Evolutionary conservation across 139 green algal genomes (phyloP).

Genomic region (Chlamydomonas sphaeroides): DNA sequence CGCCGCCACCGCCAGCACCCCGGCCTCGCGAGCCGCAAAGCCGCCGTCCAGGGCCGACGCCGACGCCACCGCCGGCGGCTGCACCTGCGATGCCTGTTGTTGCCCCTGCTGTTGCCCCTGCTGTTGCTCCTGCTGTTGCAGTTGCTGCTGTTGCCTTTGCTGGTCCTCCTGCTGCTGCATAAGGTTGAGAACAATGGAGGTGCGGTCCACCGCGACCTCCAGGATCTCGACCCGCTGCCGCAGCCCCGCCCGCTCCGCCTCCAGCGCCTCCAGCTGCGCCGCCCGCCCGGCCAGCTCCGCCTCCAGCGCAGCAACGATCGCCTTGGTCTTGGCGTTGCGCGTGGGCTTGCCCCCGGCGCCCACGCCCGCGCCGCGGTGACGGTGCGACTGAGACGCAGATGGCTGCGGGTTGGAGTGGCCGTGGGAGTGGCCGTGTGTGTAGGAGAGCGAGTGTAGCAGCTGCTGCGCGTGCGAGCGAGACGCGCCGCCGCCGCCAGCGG

Average conservation of each 20-base stretch:
- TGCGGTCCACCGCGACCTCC: constrained; percentile 23
- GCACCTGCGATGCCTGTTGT: too few relatives aligned
- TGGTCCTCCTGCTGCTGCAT: too few relatives aligned
- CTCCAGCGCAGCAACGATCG: constrained; percentile 24
- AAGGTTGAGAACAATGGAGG: background rate
- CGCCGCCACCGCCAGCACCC: too few relatives aligned
- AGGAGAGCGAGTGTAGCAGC: background rate
- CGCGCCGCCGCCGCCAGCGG: background rate
- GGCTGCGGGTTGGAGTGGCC: background rate
- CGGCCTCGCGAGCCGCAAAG: too few relatives aligned
- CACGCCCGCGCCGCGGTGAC: background rate
- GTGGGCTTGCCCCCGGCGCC: constrained; percentile 2
- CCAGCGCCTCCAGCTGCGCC: constrained; percentile 21
- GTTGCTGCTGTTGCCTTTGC: too few relatives aligned
- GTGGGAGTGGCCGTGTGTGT: background rate
- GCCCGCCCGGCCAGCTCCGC: constrained; percentile 21
- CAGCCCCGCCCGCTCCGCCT: background rate
- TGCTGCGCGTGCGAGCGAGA: background rate
- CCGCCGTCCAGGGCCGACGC: too few relatives aligned
- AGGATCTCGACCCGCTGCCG: constrained; percentile 29
- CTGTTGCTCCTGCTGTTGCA: too few relatives aligned
- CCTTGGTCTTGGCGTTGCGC: constrained; percentile 5
- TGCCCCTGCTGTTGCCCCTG: too few relatives aligned
- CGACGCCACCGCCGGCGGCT: too few relatives aligned
- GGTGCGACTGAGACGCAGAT: too few relatives aligned